Evolutionary conservation across 2,329 filamentous ascomycete genomes (phyloP).

Genomic region (Raffaelea deltoideospora): DNA sequence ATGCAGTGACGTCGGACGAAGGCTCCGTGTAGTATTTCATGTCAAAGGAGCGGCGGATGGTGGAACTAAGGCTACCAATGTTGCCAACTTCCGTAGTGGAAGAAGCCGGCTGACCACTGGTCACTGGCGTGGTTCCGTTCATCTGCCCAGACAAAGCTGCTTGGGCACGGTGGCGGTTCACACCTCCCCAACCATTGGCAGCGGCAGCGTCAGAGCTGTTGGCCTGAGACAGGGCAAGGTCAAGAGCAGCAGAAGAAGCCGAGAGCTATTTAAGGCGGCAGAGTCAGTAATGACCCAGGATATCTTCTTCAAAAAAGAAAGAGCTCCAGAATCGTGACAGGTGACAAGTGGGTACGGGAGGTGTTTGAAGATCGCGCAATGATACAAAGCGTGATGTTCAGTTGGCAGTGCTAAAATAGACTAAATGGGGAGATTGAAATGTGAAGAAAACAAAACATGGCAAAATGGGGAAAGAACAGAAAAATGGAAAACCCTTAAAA

Average conservation of each 20-base stretch:
- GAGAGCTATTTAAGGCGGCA: slow-evolving; percentile 42
- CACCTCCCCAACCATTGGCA: slow-evolving; percentile 42
- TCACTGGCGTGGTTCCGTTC: slow-evolving; percentile 20
- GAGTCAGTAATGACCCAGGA: slow-evolving; percentile 1
- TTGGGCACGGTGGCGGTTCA: slow-evolving; percentile 54
- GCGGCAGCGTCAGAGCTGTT: slow-evolving; percentile 40
- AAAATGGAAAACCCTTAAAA: too few species aligned
- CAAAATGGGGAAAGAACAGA: not conserved
- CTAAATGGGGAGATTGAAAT: too few species aligned
- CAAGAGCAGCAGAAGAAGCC: slow-evolving; percentile 65
- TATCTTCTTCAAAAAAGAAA: too few species aligned
- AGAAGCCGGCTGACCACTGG: slow-evolving; percentile 19
- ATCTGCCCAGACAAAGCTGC: slow-evolving; percentile 28
- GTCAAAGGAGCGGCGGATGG: slow-evolving; percentile 44
- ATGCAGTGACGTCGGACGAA: slow-evolving; percentile 23
- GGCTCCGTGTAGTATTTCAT: slow-evolving; percentile 34
- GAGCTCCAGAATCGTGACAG: too few species aligned
- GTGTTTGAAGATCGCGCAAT: too few species aligned
- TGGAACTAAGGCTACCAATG: slow-evolving; percentile 30
- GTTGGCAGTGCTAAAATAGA: too few species aligned
- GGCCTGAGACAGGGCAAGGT: slow-evolving; percentile 58
- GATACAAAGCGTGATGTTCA: too few species aligned
- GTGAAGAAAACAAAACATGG: not conserved
- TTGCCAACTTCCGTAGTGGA: slow-evolving; percentile 27
- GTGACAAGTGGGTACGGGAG: too few species aligned